phyloP scores from a whole-genome alignment of 306 rosid species.

The Dalbergia oliveri region DNA sequence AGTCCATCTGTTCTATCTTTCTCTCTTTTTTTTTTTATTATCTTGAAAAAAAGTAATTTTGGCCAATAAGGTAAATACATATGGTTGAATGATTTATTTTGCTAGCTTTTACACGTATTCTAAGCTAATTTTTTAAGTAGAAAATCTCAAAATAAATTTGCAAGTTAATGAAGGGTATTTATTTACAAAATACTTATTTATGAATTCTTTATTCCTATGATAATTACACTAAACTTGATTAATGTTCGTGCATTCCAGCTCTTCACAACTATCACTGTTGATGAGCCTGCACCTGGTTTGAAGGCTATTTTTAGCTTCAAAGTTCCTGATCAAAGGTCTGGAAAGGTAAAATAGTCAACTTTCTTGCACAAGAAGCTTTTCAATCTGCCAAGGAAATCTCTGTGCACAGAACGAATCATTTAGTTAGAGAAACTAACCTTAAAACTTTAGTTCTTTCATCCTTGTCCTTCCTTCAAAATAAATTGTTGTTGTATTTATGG shows the following conservation, averaged over 20 bases:
- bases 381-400: not conserved
- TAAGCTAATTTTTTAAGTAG: not conserved
- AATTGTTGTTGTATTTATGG: slow-evolving; percentile 22
- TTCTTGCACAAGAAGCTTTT: slow-evolving; percentile 14
- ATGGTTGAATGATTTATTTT: not conserved
- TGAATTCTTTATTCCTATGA: not conserved
- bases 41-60: too few species aligned
- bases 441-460: not conserved
- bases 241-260: slow-evolving; percentile 58
- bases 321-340: slow-evolving; percentile 94
- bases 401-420: not conserved
- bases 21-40: not conserved
- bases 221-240: slow-evolving; percentile 32
- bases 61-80: too few species aligned
- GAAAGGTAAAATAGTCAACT: slow-evolving; percentile 73
- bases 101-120: too few species aligned
- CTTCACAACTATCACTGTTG: slow-evolving; percentile 72
- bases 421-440: slow-evolving; percentile 1
- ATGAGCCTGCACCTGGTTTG: slow-evolving; percentile 90
- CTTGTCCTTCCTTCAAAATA: not conserved
- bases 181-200: not conserved
- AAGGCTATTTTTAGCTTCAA: slow-evolving; percentile 82
- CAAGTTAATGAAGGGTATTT: not conserved
- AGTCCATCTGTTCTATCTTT: not conserved
- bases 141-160: not conserved